A percentile compares a stretch with the other conserved stretches of the same genome.
Conservation (phyloP, 352 stramenopile genomes). For the Phytophthora fragariae region DNA sequence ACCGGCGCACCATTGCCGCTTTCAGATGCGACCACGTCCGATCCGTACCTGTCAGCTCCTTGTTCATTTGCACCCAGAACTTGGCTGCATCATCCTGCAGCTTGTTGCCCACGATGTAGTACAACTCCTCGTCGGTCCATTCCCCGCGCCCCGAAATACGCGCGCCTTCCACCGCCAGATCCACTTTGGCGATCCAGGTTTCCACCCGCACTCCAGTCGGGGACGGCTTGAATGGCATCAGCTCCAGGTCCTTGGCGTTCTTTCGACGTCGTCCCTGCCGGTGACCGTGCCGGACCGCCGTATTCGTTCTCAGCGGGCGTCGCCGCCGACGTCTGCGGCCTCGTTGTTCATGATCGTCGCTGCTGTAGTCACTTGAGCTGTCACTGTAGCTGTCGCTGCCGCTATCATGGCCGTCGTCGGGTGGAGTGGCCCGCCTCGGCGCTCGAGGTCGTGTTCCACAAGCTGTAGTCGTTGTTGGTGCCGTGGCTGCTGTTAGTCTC, state of each 20-base stretch:
- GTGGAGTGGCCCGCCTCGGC: too few species aligned
- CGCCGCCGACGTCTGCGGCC: too few species aligned
- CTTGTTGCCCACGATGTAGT: slow-evolving; percentile 16
- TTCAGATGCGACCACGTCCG: slow-evolving; percentile 1
- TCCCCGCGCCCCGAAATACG: neutral
- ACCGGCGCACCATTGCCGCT: neutral
- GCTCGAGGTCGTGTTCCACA: too few species aligned
- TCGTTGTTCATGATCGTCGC: too few species aligned
- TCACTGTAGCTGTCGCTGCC: too few species aligned
- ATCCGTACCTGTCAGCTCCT: neutral
- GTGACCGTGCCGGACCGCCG: too few species aligned
- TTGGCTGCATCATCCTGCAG: neutral
- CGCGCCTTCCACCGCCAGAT: neutral
- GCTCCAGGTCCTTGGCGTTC: neutral
- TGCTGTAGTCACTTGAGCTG: too few species aligned
- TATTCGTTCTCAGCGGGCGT: too few species aligned
- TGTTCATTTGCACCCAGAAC: slow-evolving; percentile 8
- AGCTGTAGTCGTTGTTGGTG: too few species aligned
- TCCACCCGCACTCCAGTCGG: neutral
- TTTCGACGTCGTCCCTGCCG: too few species aligned
- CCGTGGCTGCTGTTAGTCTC: too few species aligned
- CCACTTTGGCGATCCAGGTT: neutral
- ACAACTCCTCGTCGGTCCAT: slow-evolving; percentile 6
- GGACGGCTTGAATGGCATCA: neutral
- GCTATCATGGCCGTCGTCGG: too few species aligned